A percentile compares a stretch with the other conserved stretches of the same genome.
Conservation (phyloP, 1,284 basidiomycete species). For the Wolfiporia cocos region DNA sequence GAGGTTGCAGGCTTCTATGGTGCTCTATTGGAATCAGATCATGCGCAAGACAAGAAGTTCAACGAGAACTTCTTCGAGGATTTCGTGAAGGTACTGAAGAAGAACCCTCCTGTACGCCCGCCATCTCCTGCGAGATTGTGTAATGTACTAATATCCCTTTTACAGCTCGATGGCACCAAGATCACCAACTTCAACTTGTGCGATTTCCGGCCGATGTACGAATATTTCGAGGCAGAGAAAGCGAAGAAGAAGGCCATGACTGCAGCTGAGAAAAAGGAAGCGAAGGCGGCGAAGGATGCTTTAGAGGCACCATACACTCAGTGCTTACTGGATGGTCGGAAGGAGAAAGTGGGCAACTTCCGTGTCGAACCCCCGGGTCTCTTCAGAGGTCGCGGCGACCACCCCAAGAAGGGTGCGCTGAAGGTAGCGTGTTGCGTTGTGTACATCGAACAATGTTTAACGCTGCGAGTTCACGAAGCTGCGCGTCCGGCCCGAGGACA, state of each 20-base stretch:
- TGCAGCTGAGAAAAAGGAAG: slow-evolving; percentile 81
- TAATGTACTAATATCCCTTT: slow-evolving; percentile 2
- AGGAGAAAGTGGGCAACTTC: slow-evolving; percentile 98
- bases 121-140: too few species aligned
- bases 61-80: slow-evolving; percentile 97
- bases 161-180: slow-evolving; percentile 65
- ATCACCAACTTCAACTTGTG: slow-evolving; percentile 80
- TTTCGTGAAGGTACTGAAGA: slow-evolving; percentile 74
- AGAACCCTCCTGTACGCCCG: slow-evolving; percentile 86
- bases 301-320: slow-evolving; percentile 81
- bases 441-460: slow-evolving; percentile 2
- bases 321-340: slow-evolving; percentile 89
- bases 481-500: slow-evolving; percentile 88
- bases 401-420: slow-evolving; percentile 94
- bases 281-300: slow-evolving; percentile 82
- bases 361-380: slow-evolving; percentile 96
- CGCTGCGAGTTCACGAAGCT: slow-evolving; percentile 38
- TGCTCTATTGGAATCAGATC: slow-evolving; percentile 90
- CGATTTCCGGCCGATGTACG: slow-evolving; percentile 94
- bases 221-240: slow-evolving; percentile 88
- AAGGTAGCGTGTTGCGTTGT: slow-evolving; percentile 54
- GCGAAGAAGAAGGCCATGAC: slow-evolving; percentile 90
- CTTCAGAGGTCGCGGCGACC: slow-evolving; percentile 96
- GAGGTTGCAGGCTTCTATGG: slow-evolving; percentile 98
- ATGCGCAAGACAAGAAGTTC: slow-evolving; percentile 86